Evolutionary conservation across 176 grass and related monocot genomes (phyloP).

Genomic region (Chloris gayana): DNA sequence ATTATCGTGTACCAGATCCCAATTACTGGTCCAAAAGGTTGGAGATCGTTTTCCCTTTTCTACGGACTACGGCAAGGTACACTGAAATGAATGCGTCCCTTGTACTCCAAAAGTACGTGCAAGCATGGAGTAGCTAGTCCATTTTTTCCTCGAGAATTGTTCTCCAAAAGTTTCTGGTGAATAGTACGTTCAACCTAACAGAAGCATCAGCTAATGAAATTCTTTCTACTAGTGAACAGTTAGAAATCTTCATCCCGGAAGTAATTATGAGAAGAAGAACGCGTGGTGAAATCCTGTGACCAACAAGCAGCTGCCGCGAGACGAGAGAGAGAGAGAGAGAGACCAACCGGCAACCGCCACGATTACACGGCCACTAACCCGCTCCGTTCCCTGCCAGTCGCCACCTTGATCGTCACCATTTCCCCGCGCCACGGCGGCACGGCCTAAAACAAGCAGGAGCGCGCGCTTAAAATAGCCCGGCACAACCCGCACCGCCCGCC

Average conservation of each 20-base stretch:
- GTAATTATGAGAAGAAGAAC: not conserved
- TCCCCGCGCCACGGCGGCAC: constrained; percentile 12
- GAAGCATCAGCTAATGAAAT: not conserved
- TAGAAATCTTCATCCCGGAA: not conserved
- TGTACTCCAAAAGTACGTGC: constrained; percentile 4
- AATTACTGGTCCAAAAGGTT: not conserved
- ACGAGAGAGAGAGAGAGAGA: not conserved
- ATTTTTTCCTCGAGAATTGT: not conserved
- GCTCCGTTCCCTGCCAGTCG: constrained; percentile 8
- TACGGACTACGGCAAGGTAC: not conserved
- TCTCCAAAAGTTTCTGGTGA: not conserved
- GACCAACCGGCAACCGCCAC: constrained; percentile 28
- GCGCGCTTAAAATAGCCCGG: constrained; percentile 52
- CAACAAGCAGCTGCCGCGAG: not conserved
- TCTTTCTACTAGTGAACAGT: accelerated
- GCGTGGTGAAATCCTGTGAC: not conserved
- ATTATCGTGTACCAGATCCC: not conserved
- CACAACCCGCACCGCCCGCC: constrained; percentile 33
- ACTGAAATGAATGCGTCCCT: constrained; percentile 11
- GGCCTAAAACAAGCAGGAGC: constrained; percentile 44
- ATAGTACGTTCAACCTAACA: not conserved
- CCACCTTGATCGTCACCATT: not conserved
- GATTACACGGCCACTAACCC: constrained; percentile 23
- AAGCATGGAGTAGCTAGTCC: not conserved
- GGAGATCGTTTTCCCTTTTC: not conserved